phyloP scores from a whole-genome alignment of 805 yeast genomes.

The Teunomyces aglyptinius region DNA sequence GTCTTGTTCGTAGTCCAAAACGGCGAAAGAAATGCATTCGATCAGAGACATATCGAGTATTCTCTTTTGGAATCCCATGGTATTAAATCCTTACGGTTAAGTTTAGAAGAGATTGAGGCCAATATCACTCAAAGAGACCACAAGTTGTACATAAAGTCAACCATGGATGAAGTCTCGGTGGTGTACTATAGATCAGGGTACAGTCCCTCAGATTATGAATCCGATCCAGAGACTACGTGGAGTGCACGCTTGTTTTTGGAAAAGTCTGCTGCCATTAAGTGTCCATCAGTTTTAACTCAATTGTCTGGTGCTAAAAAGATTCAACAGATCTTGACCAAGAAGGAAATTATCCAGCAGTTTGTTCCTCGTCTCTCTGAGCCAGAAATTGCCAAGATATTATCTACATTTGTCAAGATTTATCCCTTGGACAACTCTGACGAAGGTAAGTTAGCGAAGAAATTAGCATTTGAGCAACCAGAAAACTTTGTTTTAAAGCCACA shows the following conservation, averaged over 20 bases:
- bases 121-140: constrained; percentile 41
- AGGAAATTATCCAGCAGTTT: constrained; percentile 46
- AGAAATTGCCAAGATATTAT: constrained; percentile 33
- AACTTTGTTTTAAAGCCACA: constrained; percentile 91
- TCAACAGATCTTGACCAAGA: constrained; percentile 80
- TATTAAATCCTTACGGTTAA: constrained; percentile 62
- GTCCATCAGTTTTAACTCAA: constrained; percentile 88
- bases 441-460: constrained; percentile 60
- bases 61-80: constrained; percentile 55
- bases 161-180: constrained; percentile 74
- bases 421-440: constrained; percentile 73
- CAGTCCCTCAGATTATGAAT: constrained; percentile 73
- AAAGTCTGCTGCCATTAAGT: constrained; percentile 76
- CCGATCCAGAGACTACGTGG: constrained; percentile 64
- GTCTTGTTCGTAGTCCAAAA: constrained; percentile 82
- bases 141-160: constrained; percentile 51
- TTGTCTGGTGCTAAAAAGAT: constrained; percentile 91
- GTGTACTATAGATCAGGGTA: constrained; percentile 92
- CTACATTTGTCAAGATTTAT: constrained; percentile 82
- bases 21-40: constrained; percentile 84
- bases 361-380: constrained; percentile 30
- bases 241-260: constrained; percentile 71
- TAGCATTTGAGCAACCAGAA: constrained; percentile 68
- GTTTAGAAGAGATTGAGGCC: constrained; percentile 56
- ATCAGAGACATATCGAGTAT: constrained; percentile 84